Conservation (phyloP, 2,329 filamentous ascomycete genomes). For the Fusarium heterosporum region DNA sequence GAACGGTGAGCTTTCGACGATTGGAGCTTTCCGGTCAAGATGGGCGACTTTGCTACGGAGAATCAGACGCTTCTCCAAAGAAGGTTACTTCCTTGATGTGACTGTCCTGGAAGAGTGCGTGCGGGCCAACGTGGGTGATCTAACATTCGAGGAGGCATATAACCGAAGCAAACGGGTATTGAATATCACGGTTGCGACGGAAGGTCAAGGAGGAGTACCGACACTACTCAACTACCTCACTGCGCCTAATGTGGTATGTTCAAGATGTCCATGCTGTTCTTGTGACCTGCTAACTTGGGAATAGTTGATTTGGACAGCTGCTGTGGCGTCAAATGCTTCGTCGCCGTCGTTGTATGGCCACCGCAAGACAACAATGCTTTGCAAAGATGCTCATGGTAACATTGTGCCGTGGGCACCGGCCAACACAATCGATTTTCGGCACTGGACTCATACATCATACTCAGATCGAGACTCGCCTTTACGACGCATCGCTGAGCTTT, state of each 20-base stretch:
- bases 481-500: conserved; percentile 80
- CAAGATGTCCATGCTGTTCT: neutral
- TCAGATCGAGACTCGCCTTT: conserved; percentile 74
- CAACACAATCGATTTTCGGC: conserved; percentile 71
- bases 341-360: conserved; percentile 74
- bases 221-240: conserved; percentile 92
- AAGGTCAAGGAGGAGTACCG: conserved; percentile 79
- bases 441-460: conserved; percentile 74
- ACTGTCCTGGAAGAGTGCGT: conserved; percentile 86
- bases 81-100: conserved; percentile 88
- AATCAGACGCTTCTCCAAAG: conserved; percentile 73
- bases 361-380: conserved; percentile 74
- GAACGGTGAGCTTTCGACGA: conserved; percentile 49
- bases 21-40: conserved; percentile 56
- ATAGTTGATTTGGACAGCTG: conserved; percentile 83
- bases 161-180: conserved; percentile 84
- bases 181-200: conserved; percentile 90
- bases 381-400: conserved; percentile 79
- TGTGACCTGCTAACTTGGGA: conserved; percentile 19
- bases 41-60: conserved; percentile 74
- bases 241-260: conserved; percentile 87
- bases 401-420: conserved; percentile 80
- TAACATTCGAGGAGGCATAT: conserved; percentile 95
- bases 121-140: conserved; percentile 83
- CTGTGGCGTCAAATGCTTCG: conserved; percentile 78